Evolutionary conservation across 768 basidiomycete genomes (phyloP).

Genomic region (Auricularia sp.): DNA sequence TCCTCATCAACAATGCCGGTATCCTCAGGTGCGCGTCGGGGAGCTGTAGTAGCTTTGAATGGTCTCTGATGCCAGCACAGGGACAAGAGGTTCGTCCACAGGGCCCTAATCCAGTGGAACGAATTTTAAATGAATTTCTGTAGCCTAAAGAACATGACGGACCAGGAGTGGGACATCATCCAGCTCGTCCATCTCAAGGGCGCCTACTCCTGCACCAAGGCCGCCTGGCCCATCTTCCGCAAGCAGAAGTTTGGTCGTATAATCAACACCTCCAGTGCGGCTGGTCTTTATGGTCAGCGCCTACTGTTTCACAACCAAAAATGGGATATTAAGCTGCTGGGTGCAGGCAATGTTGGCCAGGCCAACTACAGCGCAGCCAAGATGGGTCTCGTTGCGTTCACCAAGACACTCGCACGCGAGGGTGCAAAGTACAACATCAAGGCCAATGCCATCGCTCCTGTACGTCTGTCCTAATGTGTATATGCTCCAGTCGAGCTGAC

Average conservation of each 20-base stretch:
- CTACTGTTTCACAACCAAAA: background rate
- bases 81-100: conserved; percentile 10
- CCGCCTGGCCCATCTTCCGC: conserved; percentile 92
- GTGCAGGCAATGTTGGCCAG: conserved; percentile 84
- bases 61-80: background rate
- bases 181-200: conserved; percentile 89
- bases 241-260: conserved; percentile 92
- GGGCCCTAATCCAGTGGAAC: conserved; percentile 1
- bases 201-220: conserved; percentile 84
- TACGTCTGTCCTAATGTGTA: conserved; percentile 26
- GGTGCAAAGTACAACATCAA: conserved; percentile 88
- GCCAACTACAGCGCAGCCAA: conserved; percentile 97
- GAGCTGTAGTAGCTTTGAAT: background rate
- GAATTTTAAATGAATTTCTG: background rate
- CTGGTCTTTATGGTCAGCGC: conserved; percentile 75
- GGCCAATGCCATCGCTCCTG: conserved; percentile 81
- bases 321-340: background rate
- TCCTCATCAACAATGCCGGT: conserved; percentile 94
- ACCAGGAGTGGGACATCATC: conserved; percentile 87
- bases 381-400: conserved; percentile 89
- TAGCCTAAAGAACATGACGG: conserved; percentile 96
- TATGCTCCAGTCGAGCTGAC: background rate
- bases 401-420: conserved; percentile 85
- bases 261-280: conserved; percentile 90
- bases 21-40: conserved; percentile 51